Base-by-base conservation (phyloP, 768 basidiomycete species). In the Mycena chlorophos region DNA sequence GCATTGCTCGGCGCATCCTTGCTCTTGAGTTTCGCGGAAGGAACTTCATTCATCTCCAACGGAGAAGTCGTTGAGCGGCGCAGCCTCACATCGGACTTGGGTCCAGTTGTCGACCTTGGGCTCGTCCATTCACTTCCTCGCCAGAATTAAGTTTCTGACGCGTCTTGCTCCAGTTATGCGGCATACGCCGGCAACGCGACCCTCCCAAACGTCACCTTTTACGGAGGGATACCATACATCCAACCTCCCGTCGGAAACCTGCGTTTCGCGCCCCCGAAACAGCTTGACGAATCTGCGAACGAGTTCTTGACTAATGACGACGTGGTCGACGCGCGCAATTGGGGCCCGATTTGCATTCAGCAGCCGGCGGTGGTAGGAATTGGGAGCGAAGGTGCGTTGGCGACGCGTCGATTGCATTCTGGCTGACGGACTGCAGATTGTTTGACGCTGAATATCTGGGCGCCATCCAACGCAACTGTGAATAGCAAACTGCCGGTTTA, bases 331-430 rank as follows among this genome's bases (percentile, higher is more conserved):
- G 72, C 74, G 2, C 55, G 71, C 10, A 71, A 70, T 45, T 75
- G 68, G 64, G 73, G 72, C 1, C 64, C 70, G 13, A 59, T 71
- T 1, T 75, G 73, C 63, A 71, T 75, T 14, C 73, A 75, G 53
- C 72, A 74, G 49, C 73, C 73, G 4, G 73, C 73, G n/a, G 65
- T 67, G 2, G 63, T 69, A 22, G 72, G 72, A 17, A 66, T 73
- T 19, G 73, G 72, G 3, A 61, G 52, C 5, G 73, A 75, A 67
- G 73, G 73, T 73, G 27, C 10, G 42, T n/a, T n/a, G n/a, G n/a
- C 31, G 12, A 45, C 22, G 34, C 4, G 1, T 27, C 5, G n/a
- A 20, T 0, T n/a, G 3, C 13, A 27, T 1, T 22, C 30, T 27
- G 3, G 16, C 27, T 51, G 13, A 43, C 40, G 4, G 1, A 20